These are phyloP conservation scores for Calocybe cyanea DNA, from an alignment of 768 basidiomycete genomes.

Conservation along the genomic window DNA sequence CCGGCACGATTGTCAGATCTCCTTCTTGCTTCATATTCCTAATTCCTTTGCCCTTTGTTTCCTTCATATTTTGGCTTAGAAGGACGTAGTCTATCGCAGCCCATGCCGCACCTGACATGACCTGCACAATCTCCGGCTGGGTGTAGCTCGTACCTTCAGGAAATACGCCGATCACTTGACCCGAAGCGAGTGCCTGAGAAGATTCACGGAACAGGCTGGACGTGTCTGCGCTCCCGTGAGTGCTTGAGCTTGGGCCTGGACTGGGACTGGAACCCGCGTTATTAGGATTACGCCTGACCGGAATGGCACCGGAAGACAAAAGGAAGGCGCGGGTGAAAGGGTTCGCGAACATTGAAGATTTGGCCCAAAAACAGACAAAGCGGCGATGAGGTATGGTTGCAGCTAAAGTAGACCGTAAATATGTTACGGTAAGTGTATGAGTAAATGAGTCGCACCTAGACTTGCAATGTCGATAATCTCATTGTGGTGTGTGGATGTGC, in stretches of 20 bases:
- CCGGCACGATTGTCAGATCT: constrained; percentile 52
- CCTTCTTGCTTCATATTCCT: constrained; percentile 12
- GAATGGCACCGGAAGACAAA: constrained; percentile 64
- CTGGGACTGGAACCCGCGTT: constrained; percentile 11
- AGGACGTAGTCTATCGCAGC: constrained; percentile 67
- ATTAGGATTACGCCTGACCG: constrained; percentile 64
- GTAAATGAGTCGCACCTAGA: constrained; percentile 28
- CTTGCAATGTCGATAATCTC: constrained; percentile 60
- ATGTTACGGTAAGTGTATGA: not conserved
- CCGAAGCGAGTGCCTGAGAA: constrained; percentile 47
- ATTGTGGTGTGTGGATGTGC: constrained; percentile 63
- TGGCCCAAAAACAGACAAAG: constrained; percentile 66
- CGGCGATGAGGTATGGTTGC: constrained; percentile 58
- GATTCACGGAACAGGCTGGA: constrained; percentile 52
- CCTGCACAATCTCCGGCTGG: constrained; percentile 41
- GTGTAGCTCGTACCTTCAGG: constrained; percentile 60
- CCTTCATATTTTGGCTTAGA: too few species aligned
- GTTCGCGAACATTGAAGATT: constrained; percentile 62
- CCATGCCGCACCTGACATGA: constrained; percentile 65
- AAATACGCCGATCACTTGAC: constrained; percentile 64
- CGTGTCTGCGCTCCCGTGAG: constrained; percentile 25
- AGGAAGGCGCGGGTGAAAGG: constrained; percentile 49
- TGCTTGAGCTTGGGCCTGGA: constrained; percentile 3
- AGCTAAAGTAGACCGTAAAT: constrained; percentile 24
- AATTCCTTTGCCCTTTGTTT: constrained; percentile 10